phyloP scores from a whole-genome alignment of 148 eudicot species.

The Chenopodium formosanum region DNA sequence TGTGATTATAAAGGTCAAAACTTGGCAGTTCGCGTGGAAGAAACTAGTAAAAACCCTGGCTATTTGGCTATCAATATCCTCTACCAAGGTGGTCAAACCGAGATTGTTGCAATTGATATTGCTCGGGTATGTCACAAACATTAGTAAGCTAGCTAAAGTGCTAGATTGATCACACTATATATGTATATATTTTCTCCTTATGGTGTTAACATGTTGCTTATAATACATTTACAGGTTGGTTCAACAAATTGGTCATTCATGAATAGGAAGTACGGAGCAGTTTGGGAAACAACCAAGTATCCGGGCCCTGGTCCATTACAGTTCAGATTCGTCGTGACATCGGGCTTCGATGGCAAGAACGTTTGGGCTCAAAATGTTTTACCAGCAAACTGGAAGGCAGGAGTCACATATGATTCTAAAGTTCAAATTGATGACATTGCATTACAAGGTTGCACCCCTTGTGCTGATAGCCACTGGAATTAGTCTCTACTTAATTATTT shows the following conservation, averaged over 20 bases:
- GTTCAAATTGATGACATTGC: constrained; percentile 53
- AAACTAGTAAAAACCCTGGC: constrained; percentile 57
- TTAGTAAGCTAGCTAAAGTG: not conserved
- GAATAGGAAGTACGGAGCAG: constrained; percentile 64
- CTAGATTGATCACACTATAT: no score
- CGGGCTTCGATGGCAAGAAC: constrained; percentile 74
- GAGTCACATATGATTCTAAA: constrained; percentile 45
- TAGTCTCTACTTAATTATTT: not conserved
- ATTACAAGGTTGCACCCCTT: constrained; percentile 58
- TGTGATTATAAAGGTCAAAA: constrained; percentile 63
- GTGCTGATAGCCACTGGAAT: constrained; percentile 35
- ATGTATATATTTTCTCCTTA: not conserved
- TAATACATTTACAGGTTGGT: constrained; percentile 44
- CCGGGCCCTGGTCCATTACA: constrained; percentile 55
- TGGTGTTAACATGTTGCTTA: not conserved
- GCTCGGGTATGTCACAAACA: constrained; percentile 47
- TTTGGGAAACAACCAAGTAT: constrained; percentile 65
- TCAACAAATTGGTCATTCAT: constrained; percentile 54
- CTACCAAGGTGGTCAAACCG: constrained; percentile 90
- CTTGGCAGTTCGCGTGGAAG: constrained; percentile 65
- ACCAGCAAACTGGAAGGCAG: constrained; percentile 66
- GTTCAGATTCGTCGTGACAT: constrained; percentile 57
- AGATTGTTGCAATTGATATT: constrained; percentile 66
- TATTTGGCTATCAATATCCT: constrained; percentile 63
- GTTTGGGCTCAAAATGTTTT: constrained; percentile 58